Base-by-base conservation (phyloP, 805 yeast genomes). In the Metschnikowia vanudenii region DNA sequence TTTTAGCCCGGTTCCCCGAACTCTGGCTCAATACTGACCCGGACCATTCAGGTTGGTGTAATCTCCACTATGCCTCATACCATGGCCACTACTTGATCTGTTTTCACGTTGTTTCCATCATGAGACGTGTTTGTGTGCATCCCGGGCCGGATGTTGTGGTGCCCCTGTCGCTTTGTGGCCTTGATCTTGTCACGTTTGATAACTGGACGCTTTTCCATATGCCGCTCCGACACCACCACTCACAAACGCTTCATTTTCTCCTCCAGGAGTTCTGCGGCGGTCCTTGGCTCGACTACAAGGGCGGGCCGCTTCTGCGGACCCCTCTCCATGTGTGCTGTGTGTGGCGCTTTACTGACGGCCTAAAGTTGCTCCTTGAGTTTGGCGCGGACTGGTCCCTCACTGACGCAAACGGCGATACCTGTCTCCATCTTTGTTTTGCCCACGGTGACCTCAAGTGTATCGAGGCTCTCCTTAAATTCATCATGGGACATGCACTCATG, bases 11-110 rank as follows among this genome's bases (percentile, higher is more conserved):
- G 32, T 84, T 74, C 53, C 94, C 95, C 0, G 83, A 80, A 28
- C 70, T 87, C 33, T 62, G 88, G 51, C 82, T 81, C 49, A 85
- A 87, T 59, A 71, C 81, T 19, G 86, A 89, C 59, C 78, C 89
- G 4, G 26, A 60, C 30, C 24, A 64, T 18, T 81, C 83, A 58
- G 96, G 96, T 1, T 88, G 96, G 96, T 75, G 86, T 13, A 82
- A 85, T 32, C 68, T 88, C 39, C 96, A 88, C 62, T 87, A 88
- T 63, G 90, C 96, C 0, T 81, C 92, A 3, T 84, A 61, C 56
- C 68, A 84, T 57, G 94, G 95, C 36, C 76, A 84, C 50, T 84
- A 82, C 56, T 75, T 84, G 45, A 74, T 87, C 12, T 84, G 90
- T 62, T 84, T 74, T 28, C 73, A 70, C 53, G 65, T 84, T 39